Evolutionary conservation across 2,329 filamentous ascomycete species (phyloP), one percentile per base, ranked within the genome.

Genomic region (Aspergillus sp.): DNA sequence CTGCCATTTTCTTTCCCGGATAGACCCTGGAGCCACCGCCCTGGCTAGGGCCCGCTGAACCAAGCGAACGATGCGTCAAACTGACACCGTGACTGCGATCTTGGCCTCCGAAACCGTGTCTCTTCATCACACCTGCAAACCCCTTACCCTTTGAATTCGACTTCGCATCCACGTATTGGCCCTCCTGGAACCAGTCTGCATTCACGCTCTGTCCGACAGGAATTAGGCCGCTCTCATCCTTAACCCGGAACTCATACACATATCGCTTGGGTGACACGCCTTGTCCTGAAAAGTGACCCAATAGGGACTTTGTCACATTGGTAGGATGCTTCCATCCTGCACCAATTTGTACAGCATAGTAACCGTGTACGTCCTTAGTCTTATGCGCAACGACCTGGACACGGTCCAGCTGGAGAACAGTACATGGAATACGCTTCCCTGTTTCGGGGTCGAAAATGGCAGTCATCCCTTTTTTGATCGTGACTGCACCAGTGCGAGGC

Each of bases 41-140:
- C 77, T 99, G 95, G 66, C 89, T 90, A 59, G 89, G 91, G 73
- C 95, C 95, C 7, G 89, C 84, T 34, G 91, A 93, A 81, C 95
- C 95, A 79, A 97, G 90, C 26, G 90, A 90, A 70, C 95, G 85
- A 82, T 99, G 95, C 70, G 91, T 92, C 79, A 92, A 87, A 71
- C 93, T 97, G 78, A 96, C 93, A 83, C 95, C 95, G 84, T 99
- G 95, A 67, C 88, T 93, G 56, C 91, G 90, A 66, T 87, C 89
- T 80, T 99, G 95, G 68, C 95, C 95, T 30, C 81, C 75, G 76
- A 95, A 98, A 34, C 92, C 92, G 79, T 93, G 90, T 66, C 90
- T 84, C 86, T 99, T 99, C 95, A 99, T 99, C 65, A 91, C 95
- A 83, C 95, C 95, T 9, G 89, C 91, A 74, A 97, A 99, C 7